Evolutionary conservation across 2,329 filamentous ascomycete genomes (phyloP).

Genomic region (Fusarium zealandicum): DNA sequence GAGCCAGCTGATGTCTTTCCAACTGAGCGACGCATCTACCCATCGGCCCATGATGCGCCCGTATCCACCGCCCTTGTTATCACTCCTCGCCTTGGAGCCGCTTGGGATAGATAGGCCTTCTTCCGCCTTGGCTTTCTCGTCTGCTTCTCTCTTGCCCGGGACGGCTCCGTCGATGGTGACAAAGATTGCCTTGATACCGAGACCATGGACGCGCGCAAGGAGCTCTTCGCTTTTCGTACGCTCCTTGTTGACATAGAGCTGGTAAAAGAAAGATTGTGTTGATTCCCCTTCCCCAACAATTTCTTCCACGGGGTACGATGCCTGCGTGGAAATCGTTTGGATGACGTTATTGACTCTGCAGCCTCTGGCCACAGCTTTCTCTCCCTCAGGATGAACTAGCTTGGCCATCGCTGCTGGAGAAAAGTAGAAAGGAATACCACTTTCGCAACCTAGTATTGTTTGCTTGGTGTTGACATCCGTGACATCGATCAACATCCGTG

Average conservation of each 20-base stretch:
- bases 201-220: neutral
- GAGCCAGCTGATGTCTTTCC: constrained; percentile 72
- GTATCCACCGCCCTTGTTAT: constrained; percentile 62
- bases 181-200: constrained; percentile 15
- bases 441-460: constrained; percentile 25
- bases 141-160: constrained; percentile 20
- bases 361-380: constrained; percentile 14
- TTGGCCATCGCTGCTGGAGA: constrained; percentile 56
- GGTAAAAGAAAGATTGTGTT: constrained; percentile 9
- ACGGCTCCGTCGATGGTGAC: constrained; percentile 21
- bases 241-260: constrained; percentile 27
- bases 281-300: neutral
- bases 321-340: constrained; percentile 15
- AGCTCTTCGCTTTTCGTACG: constrained; percentile 10
- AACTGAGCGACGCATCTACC: constrained; percentile 66
- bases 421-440: constrained; percentile 36
- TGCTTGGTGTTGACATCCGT: constrained; percentile 18
- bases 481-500: constrained; percentile 33
- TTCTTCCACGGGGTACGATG: constrained; percentile 16
- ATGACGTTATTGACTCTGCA: constrained; percentile 1
- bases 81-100: constrained; percentile 48
- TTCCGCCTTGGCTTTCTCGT: constrained; percentile 5
- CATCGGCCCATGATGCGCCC: constrained; percentile 61
- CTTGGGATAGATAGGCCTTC: constrained; percentile 1
- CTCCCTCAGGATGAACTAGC: constrained; percentile 51